phyloP scores from a whole-genome alignment of 73 alveolate genomes.

The Tetrahymena borealis region DNA sequence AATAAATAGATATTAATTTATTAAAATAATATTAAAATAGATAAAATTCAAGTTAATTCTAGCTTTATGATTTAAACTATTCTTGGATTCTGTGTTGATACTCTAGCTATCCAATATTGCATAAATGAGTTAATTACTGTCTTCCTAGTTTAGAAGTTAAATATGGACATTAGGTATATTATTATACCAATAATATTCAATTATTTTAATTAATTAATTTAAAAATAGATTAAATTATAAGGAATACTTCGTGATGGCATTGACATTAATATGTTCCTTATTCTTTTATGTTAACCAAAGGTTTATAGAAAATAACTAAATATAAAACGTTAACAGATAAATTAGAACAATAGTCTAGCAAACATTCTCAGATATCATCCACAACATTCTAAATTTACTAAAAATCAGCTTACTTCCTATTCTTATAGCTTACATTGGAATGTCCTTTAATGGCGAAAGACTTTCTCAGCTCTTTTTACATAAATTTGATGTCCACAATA shows the following conservation, averaged over 20 bases:
- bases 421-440: neutral
- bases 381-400: neutral
- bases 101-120: neutral
- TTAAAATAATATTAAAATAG: neutral
- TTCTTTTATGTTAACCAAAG: neutral
- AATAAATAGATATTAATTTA: neutral
- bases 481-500: neutral
- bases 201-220: neutral
- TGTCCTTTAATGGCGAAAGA: neutral
- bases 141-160: neutral
- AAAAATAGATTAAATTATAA: neutral
- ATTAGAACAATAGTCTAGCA: neutral
- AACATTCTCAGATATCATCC: neutral
- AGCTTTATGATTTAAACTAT: neutral
- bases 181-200: neutral
- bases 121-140: neutral
- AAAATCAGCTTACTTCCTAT: neutral
- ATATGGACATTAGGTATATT: neutral
- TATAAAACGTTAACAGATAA: neutral
- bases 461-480: neutral
- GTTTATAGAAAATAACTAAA: neutral
- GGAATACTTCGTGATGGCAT: neutral
- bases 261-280: neutral
- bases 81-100: neutral
- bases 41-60: neutral